Percentiles rank a stretch among this genome's conserved stretches.
Conservation (phyloP, 1,284 basidiomycete species). For the Trichosporon coremiiforme region DNA sequence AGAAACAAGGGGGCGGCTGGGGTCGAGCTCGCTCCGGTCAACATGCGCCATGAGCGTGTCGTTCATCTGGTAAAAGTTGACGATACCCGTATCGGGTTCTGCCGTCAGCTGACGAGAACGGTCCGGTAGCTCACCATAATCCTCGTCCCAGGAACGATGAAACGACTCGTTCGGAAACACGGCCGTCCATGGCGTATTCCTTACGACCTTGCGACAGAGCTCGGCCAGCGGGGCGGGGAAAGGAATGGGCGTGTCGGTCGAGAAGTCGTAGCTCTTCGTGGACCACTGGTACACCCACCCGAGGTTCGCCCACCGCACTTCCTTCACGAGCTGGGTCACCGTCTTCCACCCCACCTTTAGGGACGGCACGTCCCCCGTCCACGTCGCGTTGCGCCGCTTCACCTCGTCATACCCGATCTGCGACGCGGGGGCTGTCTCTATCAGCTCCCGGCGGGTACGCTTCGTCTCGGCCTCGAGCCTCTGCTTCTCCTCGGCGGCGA, state of each 20-base stretch:
- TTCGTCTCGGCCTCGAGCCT: conserved; percentile 13
- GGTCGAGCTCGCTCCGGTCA: conserved; percentile 81
- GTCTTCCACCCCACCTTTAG: conserved; percentile 64
- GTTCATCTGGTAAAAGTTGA: conserved; percentile 83
- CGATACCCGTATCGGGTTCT: conserved; percentile 83
- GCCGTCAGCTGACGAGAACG: conserved; percentile 10
- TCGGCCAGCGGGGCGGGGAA: conserved; percentile 64
- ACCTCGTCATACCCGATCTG: conserved; percentile 50
- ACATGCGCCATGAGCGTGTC: conserved; percentile 93
- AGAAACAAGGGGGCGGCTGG: conserved; percentile 75
- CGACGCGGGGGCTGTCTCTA: conserved; percentile 47
- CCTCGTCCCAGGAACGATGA: conserved; percentile 65
- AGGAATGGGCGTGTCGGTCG: conserved; percentile 61
- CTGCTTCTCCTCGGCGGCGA: conserved; percentile 18
- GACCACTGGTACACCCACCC: conserved; percentile 92
- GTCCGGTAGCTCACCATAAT: conserved; percentile 64
- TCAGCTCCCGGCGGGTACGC: conserved; percentile 28
- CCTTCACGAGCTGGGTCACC: conserved; percentile 66
- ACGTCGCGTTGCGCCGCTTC: conserved; percentile 43
- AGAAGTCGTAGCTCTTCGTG: conserved; percentile 85
- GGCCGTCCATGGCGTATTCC: conserved; percentile 66
- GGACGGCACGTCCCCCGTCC: conserved; percentile 40
- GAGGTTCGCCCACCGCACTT: conserved; percentile 86
- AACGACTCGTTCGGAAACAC: conserved; percentile 60
- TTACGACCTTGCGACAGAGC: conserved; percentile 67